Evolutionary conservation across 371 early-diverging fungal species (phyloP).

Genomic region (Chytridium lagenaria): DNA sequence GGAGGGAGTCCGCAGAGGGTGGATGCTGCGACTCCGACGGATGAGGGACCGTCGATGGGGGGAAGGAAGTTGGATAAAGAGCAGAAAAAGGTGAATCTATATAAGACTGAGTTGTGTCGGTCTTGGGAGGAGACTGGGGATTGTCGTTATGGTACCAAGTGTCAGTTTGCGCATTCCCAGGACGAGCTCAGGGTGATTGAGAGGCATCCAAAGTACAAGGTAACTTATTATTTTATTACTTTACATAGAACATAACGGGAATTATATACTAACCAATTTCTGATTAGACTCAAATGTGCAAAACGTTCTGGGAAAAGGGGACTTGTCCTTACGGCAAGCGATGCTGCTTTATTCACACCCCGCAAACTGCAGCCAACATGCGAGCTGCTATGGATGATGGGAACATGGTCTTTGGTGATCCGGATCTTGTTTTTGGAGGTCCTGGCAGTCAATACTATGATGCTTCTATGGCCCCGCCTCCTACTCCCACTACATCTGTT

Average conservation of each 20-base stretch:
- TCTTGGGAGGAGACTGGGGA: conserved; percentile 84
- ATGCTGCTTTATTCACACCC: conserved; percentile 74
- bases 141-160: conserved; percentile 94
- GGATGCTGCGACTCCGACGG: background rate
- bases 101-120: conserved; percentile 97
- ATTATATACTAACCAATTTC: background rate
- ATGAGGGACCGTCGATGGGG: background rate
- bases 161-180: conserved; percentile 94
- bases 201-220: conserved; percentile 94
- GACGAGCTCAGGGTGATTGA: conserved; percentile 80
- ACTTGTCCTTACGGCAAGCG: conserved; percentile 75
- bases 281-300: conserved; percentile 62
- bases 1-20: background rate
- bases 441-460: background rate
- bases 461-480: background rate
- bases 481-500: background rate
- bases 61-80: conserved; percentile 7
- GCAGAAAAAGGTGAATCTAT: conserved; percentile 75
- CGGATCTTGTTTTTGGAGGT: conserved; percentile 8
- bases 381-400: background rate
- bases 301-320: conserved; percentile 71
- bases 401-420: background rate
- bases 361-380: background rate
- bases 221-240: conserved; percentile 26
- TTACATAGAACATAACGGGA: no score